Evolutionary conservation across 768 basidiomycete genomes (phyloP).

Genomic region (Hygrocybe punicea): DNA sequence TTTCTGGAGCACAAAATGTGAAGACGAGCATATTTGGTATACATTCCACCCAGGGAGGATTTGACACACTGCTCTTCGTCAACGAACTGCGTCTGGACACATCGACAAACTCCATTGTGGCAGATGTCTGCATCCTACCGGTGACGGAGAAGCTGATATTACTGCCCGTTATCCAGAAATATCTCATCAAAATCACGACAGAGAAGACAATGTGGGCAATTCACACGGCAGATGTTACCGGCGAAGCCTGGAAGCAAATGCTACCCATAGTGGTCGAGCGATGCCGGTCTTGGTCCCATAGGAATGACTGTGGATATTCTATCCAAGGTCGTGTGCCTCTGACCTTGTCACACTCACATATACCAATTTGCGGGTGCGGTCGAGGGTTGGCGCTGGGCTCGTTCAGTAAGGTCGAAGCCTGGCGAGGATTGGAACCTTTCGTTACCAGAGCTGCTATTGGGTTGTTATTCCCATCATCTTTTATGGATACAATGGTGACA

Average conservation of each 20-base stretch:
- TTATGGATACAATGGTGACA: no score
- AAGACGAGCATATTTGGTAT: conserved; percentile 18
- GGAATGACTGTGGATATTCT: conserved; percentile 48
- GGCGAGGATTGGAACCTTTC: conserved; percentile 41
- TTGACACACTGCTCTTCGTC: conserved; percentile 46
- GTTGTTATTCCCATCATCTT: no score
- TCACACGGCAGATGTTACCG: conserved; percentile 32
- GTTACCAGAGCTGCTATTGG: conserved; percentile 49
- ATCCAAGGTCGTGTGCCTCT: conserved; percentile 36
- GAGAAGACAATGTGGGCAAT: background rate
- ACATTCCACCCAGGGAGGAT: conserved; percentile 13
- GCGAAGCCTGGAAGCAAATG: conserved; percentile 47
- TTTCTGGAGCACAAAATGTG: conserved; percentile 4
- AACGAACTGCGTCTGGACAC: conserved; percentile 46
- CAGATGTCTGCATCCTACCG: conserved; percentile 48
- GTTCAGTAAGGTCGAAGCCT: conserved; percentile 33
- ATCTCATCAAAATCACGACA: background rate
- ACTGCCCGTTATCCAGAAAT: background rate
- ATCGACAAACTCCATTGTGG: conserved; percentile 46
- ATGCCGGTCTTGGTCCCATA: conserved; percentile 52
- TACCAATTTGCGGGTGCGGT: conserved; percentile 54
- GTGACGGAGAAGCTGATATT: conserved; percentile 22
- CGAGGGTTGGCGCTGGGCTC: conserved; percentile 43
- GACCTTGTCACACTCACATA: conserved; percentile 31
- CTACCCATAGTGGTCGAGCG: conserved; percentile 51